These are phyloP conservation scores for Graphilbum ipis-grandicollis DNA, from an alignment of 2,329 filamentous ascomycete genomes.

Conservation along the genomic window DNA sequence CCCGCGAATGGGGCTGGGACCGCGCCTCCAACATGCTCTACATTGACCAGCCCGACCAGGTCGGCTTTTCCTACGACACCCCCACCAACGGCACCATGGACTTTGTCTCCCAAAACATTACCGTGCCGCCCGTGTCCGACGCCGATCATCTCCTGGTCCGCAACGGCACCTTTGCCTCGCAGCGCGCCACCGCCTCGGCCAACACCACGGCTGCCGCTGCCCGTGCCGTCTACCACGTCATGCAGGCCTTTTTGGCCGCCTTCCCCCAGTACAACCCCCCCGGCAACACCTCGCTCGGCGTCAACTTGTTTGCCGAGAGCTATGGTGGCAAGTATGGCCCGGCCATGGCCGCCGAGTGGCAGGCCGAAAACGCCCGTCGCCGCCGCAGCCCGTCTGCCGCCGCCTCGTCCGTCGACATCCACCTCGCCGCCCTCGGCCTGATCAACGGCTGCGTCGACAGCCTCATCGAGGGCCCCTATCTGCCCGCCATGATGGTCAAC, in stretches of 20 bases:
- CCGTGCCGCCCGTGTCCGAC: constrained; percentile 15
- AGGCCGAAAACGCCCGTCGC: constrained; percentile 43
- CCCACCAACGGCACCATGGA: constrained; percentile 42
- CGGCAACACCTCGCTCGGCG: constrained; percentile 28
- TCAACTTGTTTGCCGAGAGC: constrained; percentile 52
- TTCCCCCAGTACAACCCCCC: constrained; percentile 42
- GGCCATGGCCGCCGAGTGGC: constrained; percentile 38
- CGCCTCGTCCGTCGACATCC: constrained; percentile 24
- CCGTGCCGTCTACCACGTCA: constrained; percentile 46
- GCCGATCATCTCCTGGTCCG: constrained; percentile 18
- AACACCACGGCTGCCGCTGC: constrained; percentile 40
- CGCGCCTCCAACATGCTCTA: constrained; percentile 35
- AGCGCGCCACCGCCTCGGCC: constrained; percentile 27
- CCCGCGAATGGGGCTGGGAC: constrained; percentile 50
- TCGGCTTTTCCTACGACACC: constrained; percentile 51
- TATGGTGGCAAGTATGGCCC: constrained; percentile 57
- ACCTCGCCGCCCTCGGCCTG: constrained; percentile 47
- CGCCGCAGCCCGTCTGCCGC: constrained; percentile 28
- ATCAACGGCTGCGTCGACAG: constrained; percentile 56
- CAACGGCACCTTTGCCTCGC: constrained; percentile 50
- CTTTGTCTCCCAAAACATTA: constrained; percentile 22
- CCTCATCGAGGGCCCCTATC: constrained; percentile 39
- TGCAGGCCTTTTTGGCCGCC: constrained; percentile 40
- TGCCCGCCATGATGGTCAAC: constrained; percentile 38
- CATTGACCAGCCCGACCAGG: constrained; percentile 47